Percentiles rank a stretch among this genome's conserved stretches.
Evolutionary conservation across 352 stramenopile genomes (phyloP).

Genomic region (Globisporangium spinosum): DNA sequence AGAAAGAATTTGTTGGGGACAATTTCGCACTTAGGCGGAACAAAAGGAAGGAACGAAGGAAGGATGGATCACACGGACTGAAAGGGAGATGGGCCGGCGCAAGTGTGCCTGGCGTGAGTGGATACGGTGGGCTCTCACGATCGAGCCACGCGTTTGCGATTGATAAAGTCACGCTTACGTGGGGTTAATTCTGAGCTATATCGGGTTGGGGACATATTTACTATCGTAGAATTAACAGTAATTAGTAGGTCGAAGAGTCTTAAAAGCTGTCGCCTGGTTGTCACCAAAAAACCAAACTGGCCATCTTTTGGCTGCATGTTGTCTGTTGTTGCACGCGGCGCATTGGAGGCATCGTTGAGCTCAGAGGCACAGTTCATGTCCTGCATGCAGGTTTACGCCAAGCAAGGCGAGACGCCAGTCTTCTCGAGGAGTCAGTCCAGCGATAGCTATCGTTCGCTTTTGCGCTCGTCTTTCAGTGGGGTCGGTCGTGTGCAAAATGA

Average conservation of each 20-base stretch:
- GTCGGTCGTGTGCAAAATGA: neutral
- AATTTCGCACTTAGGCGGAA: conserved; percentile 50
- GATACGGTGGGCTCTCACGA: conserved; percentile 26
- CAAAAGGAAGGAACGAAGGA: conserved; percentile 20
- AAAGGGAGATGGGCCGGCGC: conserved; percentile 4
- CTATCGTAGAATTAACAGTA: neutral
- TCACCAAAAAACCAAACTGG: conserved; percentile 11
- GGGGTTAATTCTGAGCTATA: neutral
- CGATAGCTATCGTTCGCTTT: neutral
- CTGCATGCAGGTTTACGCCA: neutral
- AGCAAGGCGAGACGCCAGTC: no score
- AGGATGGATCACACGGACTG: conserved; percentile 26
- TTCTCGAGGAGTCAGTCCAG: conserved; percentile 1
- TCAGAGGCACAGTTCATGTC: conserved; percentile 17
- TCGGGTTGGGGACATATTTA: neutral
- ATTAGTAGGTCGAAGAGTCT: neutral
- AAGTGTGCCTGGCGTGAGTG: conserved; percentile 22
- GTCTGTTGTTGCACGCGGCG: conserved; percentile 2
- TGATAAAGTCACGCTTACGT: neutral
- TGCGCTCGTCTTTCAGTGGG: neutral
- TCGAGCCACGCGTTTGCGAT: neutral
- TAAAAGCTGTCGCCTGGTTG: conserved; percentile 9
- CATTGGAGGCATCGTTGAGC: neutral
- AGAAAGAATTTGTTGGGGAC: neutral
- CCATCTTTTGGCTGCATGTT: conserved; percentile 16